A percentile compares a stretch with the other conserved stretches of the same genome.
Conservation (phyloP, 2,329 filamentous ascomycete genomes). For the Byssothecium circinans region DNA sequence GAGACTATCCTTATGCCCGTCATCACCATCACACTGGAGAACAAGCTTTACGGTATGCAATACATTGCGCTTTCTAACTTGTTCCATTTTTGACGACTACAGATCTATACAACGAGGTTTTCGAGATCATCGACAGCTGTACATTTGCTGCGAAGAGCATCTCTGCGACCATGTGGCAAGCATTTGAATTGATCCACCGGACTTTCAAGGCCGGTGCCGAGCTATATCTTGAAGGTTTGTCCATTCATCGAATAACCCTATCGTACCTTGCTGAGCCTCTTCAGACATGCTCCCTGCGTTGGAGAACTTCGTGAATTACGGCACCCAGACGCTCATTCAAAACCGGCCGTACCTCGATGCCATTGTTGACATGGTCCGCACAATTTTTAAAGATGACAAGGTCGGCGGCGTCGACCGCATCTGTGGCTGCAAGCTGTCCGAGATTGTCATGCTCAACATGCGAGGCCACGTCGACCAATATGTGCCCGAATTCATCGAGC, state of each 20-base stretch:
- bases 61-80: neutral
- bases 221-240: constrained; percentile 77
- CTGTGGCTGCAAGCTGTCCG: constrained; percentile 95
- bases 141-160: constrained; percentile 97
- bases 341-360: constrained; percentile 86
- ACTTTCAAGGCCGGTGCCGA: constrained; percentile 98
- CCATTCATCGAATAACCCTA: neutral
- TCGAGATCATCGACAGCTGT: constrained; percentile 99
- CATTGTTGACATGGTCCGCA: constrained; percentile 88
- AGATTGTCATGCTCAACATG: constrained; percentile 95
- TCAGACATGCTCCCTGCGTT: constrained; percentile 93
- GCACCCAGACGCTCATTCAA: constrained; percentile 75
- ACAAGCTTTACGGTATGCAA: constrained; percentile 83
- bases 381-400: constrained; percentile 91
- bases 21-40: constrained; percentile 92
- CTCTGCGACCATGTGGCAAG: constrained; percentile 96
- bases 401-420: constrained; percentile 93
- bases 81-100: constrained; percentile 20
- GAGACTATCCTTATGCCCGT: constrained; percentile 97
- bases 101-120: constrained; percentile 97
- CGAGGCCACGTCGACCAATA: constrained; percentile 85
- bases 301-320: constrained; percentile 97
- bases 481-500: constrained; percentile 82
- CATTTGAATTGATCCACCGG: constrained; percentile 93
- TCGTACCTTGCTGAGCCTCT: constrained; percentile 10